Conservation (phyloP, 2,329 filamentous ascomycete species). For the Hortaea werneckii region DNA sequence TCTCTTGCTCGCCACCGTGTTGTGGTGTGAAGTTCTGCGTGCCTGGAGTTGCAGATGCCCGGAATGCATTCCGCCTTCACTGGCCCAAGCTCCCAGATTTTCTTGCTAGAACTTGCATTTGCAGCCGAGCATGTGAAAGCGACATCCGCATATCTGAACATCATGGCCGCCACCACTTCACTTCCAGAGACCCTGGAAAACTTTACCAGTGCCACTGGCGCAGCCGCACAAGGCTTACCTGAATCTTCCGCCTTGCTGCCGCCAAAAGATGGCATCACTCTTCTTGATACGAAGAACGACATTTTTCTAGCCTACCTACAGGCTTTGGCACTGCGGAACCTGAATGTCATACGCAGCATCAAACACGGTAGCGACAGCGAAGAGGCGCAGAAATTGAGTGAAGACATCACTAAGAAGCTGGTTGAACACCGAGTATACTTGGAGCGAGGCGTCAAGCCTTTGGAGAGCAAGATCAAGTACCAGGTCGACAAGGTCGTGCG, state of each 20-base stretch:
- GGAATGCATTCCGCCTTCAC: background rate
- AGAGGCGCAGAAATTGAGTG: constrained; percentile 39
- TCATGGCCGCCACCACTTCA: background rate
- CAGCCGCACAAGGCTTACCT: constrained; percentile 42
- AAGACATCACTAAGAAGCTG: constrained; percentile 73
- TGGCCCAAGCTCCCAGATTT: background rate
- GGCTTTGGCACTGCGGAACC: constrained; percentile 69
- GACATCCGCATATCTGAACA: background rate
- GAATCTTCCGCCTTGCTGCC: constrained; percentile 54
- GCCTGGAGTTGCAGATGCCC: too few species aligned
- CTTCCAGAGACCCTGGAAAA: constrained; percentile 21
- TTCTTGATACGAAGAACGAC: constrained; percentile 93
- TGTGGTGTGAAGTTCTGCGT: too few species aligned
- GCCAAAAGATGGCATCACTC: constrained; percentile 79
- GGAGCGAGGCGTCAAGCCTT: constrained; percentile 80
- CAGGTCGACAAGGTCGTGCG: constrained; percentile 92
- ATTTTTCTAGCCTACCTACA: constrained; percentile 94
- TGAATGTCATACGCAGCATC: constrained; percentile 28
- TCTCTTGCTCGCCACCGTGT: too few species aligned
- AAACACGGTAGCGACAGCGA: constrained; percentile 27
- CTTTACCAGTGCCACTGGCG: constrained; percentile 53
- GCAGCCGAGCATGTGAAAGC: background rate
- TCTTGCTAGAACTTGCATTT: background rate
- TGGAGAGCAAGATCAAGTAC: constrained; percentile 86
- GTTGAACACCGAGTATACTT: constrained; percentile 84